Percentiles rank a stretch among this genome's conserved stretches.
phyloP scores from a whole-genome alignment of 176 grass and related monocot species.

The Oryza longistaminata region DNA sequence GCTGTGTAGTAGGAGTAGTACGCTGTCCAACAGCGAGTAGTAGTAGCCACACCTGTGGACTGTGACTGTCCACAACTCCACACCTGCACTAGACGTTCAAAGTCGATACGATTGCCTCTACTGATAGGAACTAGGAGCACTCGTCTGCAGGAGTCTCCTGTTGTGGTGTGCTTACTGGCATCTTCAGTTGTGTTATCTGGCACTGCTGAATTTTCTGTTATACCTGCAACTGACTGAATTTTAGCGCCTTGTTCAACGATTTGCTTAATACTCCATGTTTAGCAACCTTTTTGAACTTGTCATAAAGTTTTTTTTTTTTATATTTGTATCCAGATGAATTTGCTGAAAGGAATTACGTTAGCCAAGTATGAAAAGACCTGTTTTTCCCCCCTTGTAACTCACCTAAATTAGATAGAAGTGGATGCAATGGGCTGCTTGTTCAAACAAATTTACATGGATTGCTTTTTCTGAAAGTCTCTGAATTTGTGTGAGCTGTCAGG shows the following conservation, averaged over 20 bases:
- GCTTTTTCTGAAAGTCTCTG: background rate
- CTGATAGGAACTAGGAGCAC: background rate
- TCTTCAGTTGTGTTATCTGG: background rate
- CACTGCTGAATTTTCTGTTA: background rate
- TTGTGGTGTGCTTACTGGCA: background rate
- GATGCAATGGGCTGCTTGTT: background rate
- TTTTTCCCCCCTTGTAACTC: background rate
- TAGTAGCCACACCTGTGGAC: conserved; percentile 12
- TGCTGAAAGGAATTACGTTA: no score
- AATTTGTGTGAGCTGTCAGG: background rate
- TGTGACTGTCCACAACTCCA: background rate
- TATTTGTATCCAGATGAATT: no score
- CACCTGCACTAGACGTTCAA: background rate
- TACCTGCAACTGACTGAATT: background rate
- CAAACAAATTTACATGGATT: background rate
- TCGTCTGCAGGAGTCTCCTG: background rate
- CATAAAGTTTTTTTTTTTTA: background rate
- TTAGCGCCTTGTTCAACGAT: background rate
- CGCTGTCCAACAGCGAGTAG: conserved; percentile 3
- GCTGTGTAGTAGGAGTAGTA: background rate
- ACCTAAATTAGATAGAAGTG: background rate
- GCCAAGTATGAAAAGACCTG: background rate
- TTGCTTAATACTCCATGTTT: background rate
- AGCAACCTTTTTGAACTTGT: background rate
- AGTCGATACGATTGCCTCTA: background rate